phyloP scores from a whole-genome alignment of 2,329 filamentous ascomycete genomes.

The Cryphonectria japonica region DNA sequence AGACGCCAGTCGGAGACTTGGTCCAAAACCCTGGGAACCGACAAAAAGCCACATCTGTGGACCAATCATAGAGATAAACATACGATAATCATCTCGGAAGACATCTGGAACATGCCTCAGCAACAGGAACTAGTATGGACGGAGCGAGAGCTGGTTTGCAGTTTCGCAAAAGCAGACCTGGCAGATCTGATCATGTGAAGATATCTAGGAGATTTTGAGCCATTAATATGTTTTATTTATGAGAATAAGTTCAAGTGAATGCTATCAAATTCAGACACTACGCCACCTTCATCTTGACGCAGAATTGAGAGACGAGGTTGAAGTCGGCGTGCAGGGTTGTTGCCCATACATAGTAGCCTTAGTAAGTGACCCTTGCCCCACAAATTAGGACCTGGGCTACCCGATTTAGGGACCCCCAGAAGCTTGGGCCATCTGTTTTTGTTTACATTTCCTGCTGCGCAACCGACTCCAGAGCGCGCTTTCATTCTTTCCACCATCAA shows the following conservation, averaged over 20 bases:
- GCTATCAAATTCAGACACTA: background rate
- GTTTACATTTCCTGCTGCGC: constrained; percentile 23
- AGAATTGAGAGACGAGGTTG: background rate
- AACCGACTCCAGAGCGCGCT: constrained; percentile 21
- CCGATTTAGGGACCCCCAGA: background rate
- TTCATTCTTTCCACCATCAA: constrained; percentile 8
- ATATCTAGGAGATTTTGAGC: too few species aligned
- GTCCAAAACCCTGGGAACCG: too few species aligned
- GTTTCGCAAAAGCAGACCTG: too few species aligned
- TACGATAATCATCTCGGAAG: too few species aligned
- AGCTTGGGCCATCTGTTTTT: constrained; percentile 25
- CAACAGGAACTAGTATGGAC: background rate
- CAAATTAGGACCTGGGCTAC: background rate
- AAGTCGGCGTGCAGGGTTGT: background rate
- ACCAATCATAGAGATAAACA: too few species aligned
- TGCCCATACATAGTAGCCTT: background rate
- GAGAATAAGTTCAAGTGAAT: background rate
- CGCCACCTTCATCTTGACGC: background rate
- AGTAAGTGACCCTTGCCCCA: background rate
- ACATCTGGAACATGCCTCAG: too few species aligned
- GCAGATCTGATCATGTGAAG: background rate
- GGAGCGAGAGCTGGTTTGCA: too few species aligned
- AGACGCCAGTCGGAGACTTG: too few species aligned
- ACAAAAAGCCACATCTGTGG: too few species aligned
- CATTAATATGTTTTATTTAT: too few species aligned